These are phyloP conservation scores for Cudoniella acicularis DNA, from an alignment of 495 filamentous ascomycete genomes.

Conservation along the genomic window DNA sequence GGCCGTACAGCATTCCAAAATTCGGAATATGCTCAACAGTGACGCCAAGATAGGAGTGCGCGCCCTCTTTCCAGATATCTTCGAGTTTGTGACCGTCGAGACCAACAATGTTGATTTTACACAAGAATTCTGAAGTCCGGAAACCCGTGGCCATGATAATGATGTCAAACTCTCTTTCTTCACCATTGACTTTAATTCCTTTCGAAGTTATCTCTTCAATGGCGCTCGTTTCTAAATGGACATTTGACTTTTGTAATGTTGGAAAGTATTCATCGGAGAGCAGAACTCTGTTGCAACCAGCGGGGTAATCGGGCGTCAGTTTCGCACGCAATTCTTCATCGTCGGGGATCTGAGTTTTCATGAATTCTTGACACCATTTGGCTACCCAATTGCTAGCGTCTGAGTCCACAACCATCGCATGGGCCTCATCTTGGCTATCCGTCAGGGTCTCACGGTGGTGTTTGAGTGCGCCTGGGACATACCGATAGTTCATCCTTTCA, in stretches of 20 bases:
- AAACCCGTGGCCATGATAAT: conserved; percentile 54
- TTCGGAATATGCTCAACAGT: conserved; percentile 47
- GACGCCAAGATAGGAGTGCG: conserved; percentile 40
- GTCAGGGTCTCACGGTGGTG: not conserved
- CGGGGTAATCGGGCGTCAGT: conserved; percentile 46
- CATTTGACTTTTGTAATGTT: conserved; percentile 38
- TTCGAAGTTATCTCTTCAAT: conserved; percentile 39
- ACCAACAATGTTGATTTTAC: conserved; percentile 44
- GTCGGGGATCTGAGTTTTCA: conserved; percentile 11
- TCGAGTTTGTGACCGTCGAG: conserved; percentile 42
- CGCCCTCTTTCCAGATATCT: conserved; percentile 30
- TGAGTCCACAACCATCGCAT: not conserved
- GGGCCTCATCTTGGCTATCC: not conserved
- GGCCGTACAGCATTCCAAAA: conserved; percentile 54
- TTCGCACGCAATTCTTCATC: conserved; percentile 45
- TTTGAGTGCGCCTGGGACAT: not conserved
- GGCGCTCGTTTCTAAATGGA: conserved; percentile 41
- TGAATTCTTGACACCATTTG: not conserved
- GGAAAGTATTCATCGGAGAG: conserved; percentile 51
- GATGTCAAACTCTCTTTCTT: conserved; percentile 42
- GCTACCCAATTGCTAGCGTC: not conserved
- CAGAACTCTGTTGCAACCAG: conserved; percentile 51
- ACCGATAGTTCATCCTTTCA: not conserved
- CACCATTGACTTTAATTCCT: conserved; percentile 36
- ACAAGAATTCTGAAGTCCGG: conserved; percentile 45